phyloP scores from a whole-genome alignment of 345 rosid genomes.

The Brassica incana region DNA sequence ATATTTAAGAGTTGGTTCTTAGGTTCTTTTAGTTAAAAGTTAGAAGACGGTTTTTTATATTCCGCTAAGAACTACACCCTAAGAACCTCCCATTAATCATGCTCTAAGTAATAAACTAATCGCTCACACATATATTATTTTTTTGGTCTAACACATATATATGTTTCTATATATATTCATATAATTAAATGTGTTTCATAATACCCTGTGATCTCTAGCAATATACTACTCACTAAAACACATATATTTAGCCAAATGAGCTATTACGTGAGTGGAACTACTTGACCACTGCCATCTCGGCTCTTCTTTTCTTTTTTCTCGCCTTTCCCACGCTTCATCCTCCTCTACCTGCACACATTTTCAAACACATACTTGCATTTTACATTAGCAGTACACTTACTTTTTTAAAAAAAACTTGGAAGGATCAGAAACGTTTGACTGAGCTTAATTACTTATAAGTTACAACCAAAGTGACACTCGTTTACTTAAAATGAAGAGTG shows the following conservation, averaged over 20 bases:
- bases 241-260: slow-evolving; percentile 59
- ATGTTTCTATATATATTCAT: not conserved
- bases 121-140: not conserved
- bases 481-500: not conserved
- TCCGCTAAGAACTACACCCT: too few species aligned
- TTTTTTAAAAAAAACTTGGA: not conserved
- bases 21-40: too few species aligned
- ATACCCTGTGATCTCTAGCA: slow-evolving; percentile 22
- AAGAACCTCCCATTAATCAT: not conserved
- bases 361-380: slow-evolving; percentile 9
- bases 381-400: not conserved
- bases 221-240: slow-evolving; percentile 60
- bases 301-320: slow-evolving; percentile 65
- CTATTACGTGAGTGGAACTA: slow-evolving; percentile 58
- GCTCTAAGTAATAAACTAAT: not conserved
- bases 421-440: not conserved
- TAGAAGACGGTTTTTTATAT: too few species aligned
- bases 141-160: too few species aligned
- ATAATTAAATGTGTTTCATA: not conserved
- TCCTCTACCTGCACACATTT: slow-evolving; percentile 70
- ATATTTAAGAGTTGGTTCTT: too few species aligned
- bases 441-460: slow-evolving; percentile 8
- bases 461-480: slow-evolving; percentile 7
- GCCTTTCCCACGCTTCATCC: slow-evolving; percentile 84
- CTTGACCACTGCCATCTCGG: slow-evolving; percentile 61